Percentiles rank a stretch among this genome's conserved stretches.
These are phyloP conservation scores for Curvularia spicifera DNA, from an alignment of 2,329 filamentous ascomycete genomes.

Conservation along the genomic window DNA sequence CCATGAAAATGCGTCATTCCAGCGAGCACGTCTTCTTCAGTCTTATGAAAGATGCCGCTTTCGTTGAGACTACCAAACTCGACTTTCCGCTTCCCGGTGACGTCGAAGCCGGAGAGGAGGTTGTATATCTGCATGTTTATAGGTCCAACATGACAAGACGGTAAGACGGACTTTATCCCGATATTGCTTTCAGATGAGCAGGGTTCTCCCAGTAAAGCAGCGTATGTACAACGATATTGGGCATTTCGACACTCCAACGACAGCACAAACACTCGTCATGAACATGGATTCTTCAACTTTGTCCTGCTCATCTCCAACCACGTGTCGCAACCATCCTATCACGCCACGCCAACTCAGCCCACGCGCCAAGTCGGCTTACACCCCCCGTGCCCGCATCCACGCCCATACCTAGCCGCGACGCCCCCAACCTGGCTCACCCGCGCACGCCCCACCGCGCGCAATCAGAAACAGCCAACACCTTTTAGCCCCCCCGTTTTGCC, in stretches of 20 bases:
- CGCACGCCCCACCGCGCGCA: background rate
- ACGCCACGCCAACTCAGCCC: background rate
- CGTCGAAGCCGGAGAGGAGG: constrained; percentile 33
- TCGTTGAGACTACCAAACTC: constrained; percentile 25
- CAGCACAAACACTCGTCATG: background rate
- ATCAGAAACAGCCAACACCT: background rate
- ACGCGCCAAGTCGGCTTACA: constrained; percentile 1
- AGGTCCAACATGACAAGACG: background rate
- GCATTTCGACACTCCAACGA: background rate
- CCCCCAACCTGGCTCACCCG: background rate
- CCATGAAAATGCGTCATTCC: constrained; percentile 71
- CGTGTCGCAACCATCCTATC: background rate
- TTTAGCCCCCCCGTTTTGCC: background rate
- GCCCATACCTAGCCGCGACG: background rate
- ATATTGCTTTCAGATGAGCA: background rate
- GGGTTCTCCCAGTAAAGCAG: background rate
- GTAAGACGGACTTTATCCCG: background rate
- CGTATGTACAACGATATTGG: background rate
- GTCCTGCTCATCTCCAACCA: background rate
- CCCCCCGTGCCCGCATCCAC: no score
- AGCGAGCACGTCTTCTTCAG: constrained; percentile 72
- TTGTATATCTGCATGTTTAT: constrained; percentile 35
- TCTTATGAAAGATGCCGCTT: constrained; percentile 50
- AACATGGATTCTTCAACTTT: background rate
- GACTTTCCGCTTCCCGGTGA: constrained; percentile 39